Percentiles rank a stretch among this genome's conserved stretches.
Conservation (phyloP, 805 yeast species). For the Komagataella kurtzmanii region DNA sequence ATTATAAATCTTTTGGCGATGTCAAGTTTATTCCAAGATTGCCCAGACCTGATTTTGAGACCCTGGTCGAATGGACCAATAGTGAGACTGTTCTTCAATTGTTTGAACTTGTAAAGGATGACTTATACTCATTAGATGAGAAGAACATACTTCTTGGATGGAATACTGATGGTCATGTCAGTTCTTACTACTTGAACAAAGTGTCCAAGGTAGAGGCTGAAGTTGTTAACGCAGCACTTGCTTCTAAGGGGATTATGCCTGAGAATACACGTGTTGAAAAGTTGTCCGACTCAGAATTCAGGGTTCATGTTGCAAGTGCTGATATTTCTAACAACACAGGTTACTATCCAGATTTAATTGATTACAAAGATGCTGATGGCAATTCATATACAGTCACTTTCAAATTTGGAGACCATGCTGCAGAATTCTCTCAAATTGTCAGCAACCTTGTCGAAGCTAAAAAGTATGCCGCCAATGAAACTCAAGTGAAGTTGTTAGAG, state of each 20-base stretch:
- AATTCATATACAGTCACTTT: conserved; percentile 29
- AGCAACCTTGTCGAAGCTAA: conserved; percentile 42
- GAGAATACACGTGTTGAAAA: conserved; percentile 73
- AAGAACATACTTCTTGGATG: conserved; percentile 56
- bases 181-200: conserved; percentile 54
- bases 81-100: conserved; percentile 18
- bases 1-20: conserved; percentile 82
- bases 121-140: conserved; percentile 35
- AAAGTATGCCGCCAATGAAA: conserved; percentile 57
- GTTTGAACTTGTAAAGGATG: conserved; percentile 28
- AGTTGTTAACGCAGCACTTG: conserved; percentile 52
- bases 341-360: conserved; percentile 32
- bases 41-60: conserved; percentile 29
- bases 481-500: conserved; percentile 52
- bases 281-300: conserved; percentile 28
- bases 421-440: conserved; percentile 50
- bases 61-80: conserved; percentile 28
- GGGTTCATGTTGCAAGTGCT: conserved; percentile 60
- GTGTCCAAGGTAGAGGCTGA: conserved; percentile 51
- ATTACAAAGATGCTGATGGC: conserved; percentile 24
- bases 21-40: conserved; percentile 69
- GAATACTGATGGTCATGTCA: conserved; percentile 63
- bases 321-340: conserved; percentile 31
- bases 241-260: conserved; percentile 51
- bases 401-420: conserved; percentile 66